Conservation (phyloP, 192 early-diverging fungal genomes). For the Entomortierella parvispora region DNA sequence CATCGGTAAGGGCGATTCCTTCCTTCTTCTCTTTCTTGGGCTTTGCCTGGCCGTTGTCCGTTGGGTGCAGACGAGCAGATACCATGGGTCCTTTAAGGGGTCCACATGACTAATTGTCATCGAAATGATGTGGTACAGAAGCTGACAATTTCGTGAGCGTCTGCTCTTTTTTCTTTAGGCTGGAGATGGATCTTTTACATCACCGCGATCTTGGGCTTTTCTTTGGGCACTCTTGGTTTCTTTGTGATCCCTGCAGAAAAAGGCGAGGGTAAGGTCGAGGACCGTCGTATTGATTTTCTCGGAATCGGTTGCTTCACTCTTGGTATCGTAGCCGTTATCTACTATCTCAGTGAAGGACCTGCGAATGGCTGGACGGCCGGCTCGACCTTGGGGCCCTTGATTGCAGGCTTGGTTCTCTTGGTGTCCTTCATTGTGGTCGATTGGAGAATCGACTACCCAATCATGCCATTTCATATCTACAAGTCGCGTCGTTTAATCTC, state of each 20-base stretch:
- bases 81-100: too few species aligned
- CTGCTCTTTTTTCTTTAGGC: slow-evolving; percentile 2
- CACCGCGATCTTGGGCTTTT: slow-evolving; percentile 25
- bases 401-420: slow-evolving; percentile 7
- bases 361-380: slow-evolving; percentile 11
- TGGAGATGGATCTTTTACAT: slow-evolving; percentile 53
- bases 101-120: too few species aligned
- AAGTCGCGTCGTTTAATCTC: slow-evolving; percentile 9
- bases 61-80: too few species aligned
- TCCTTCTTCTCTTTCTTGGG: not conserved
- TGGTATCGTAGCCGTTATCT: slow-evolving; percentile 36
- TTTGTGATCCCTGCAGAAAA: slow-evolving; percentile 28
- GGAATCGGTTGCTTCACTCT: slow-evolving; percentile 20
- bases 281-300: slow-evolving; percentile 26
- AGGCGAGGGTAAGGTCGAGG: slow-evolving; percentile 6
- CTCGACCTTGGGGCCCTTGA: slow-evolving; percentile 3
- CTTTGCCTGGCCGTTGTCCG: not conserved
- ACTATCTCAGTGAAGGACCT: slow-evolving; percentile 34
- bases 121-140: too few species aligned
- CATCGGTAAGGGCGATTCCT: slow-evolving; percentile 13
- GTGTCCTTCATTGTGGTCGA: slow-evolving; percentile 15
- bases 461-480: slow-evolving; percentile 27
- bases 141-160: not conserved
- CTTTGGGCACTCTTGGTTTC: slow-evolving; percentile 25
- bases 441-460: slow-evolving; percentile 18